Conservation (phyloP, 805 yeast species). For the Yarrowia phangngaensis region DNA sequence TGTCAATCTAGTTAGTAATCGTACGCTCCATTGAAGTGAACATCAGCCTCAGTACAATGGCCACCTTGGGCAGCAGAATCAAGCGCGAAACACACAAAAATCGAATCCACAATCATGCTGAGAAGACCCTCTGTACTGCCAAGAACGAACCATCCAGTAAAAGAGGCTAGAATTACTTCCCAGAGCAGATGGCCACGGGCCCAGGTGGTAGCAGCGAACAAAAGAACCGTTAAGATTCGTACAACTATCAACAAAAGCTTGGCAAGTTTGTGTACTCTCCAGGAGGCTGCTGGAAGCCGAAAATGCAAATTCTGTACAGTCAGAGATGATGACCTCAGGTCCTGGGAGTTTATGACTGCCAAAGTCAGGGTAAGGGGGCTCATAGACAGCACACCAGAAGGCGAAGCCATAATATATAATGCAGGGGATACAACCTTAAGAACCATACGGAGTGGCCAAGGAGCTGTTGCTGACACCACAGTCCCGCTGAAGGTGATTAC, state of each 20-base stretch:
- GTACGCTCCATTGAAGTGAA: constrained; percentile 27
- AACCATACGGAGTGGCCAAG: constrained; percentile 29
- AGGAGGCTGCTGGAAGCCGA: constrained; percentile 30
- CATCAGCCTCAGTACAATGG: constrained; percentile 38
- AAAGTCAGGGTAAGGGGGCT: constrained; percentile 42
- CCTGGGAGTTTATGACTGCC: constrained; percentile 39
- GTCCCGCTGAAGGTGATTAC: constrained; percentile 25
- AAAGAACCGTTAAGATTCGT: constrained; percentile 40
- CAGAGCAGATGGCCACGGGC: constrained; percentile 38
- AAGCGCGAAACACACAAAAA: constrained; percentile 40
- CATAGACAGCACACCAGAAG: constrained; percentile 36
- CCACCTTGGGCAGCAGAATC: constrained; percentile 35
- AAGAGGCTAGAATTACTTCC: constrained; percentile 42
- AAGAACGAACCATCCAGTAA: constrained; percentile 44
- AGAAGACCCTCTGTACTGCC: constrained; percentile 45
- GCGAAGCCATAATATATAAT: constrained; percentile 34
- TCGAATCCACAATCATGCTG: constrained; percentile 40
- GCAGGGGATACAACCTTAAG: constrained; percentile 13
- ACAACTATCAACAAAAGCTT: constrained; percentile 41
- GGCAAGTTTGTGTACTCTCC: constrained; percentile 41
- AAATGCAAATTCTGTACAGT: constrained; percentile 31
- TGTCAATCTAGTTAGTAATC: constrained; percentile 7
- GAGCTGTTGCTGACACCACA: neutral
- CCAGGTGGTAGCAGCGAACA: constrained; percentile 43
- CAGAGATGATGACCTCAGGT: constrained; percentile 39